These are phyloP conservation scores for Coprinopsis sp. DNA, from an alignment of 768 basidiomycete genomes.

Conservation along the genomic window DNA sequence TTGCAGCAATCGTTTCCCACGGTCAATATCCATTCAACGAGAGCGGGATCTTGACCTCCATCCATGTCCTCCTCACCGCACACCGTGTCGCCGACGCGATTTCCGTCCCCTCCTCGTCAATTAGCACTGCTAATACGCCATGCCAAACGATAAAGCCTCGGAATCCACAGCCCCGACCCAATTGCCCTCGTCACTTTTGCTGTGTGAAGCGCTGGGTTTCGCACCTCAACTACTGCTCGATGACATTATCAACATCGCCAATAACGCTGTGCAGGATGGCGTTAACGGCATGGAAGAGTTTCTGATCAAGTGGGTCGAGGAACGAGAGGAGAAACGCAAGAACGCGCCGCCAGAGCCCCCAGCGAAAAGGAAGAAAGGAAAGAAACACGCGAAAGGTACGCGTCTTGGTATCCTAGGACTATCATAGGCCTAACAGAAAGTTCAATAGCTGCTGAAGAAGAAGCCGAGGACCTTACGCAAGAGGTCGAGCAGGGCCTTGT, in stretches of 20 bases:
- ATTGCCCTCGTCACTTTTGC: slow-evolving; percentile 39
- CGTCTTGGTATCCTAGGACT: neutral
- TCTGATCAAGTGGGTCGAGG: slow-evolving; percentile 68
- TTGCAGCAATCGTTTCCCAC: neutral
- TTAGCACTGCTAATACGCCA: neutral
- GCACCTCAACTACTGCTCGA: slow-evolving; percentile 82
- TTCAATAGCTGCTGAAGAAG: slow-evolving; percentile 20
- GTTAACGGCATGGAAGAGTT: slow-evolving; percentile 80
- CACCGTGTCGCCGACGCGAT: slow-evolving; percentile 3
- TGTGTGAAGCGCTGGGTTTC: slow-evolving; percentile 77
- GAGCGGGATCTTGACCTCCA: too few relatives aligned
- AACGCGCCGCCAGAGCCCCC: slow-evolving; percentile 21
- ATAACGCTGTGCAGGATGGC: slow-evolving; percentile 72
- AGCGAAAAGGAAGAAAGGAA: slow-evolving; percentile 9
- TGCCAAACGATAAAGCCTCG: neutral
- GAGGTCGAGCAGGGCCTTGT: slow-evolving; percentile 79
- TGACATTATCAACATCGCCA: slow-evolving; percentile 80
- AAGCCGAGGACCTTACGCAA: slow-evolving; percentile 49
- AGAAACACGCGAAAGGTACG: slow-evolving; percentile 13
- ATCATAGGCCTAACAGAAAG: neutral
- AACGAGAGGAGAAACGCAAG: slow-evolving; percentile 41
- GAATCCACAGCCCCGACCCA: slow-evolving; percentile 7
- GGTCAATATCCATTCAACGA: neutral
- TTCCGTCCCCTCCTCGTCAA: neutral
- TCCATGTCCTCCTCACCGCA: too few relatives aligned